These are phyloP conservation scores for Amylocarpus encephaloides DNA, from an alignment of 2,329 filamentous ascomycete genomes.

Conservation along the genomic window DNA sequence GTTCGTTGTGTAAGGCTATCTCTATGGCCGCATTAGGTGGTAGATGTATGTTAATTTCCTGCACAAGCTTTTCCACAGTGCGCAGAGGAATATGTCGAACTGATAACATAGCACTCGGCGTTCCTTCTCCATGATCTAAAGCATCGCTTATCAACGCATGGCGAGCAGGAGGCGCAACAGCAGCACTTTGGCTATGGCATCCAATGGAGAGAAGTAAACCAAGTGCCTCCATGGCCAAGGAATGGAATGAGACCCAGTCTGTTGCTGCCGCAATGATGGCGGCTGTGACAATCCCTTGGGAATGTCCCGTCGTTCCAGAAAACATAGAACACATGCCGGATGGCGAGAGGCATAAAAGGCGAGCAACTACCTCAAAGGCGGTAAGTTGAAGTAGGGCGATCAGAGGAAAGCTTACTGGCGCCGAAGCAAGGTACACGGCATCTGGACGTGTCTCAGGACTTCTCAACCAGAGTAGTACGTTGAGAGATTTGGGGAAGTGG, in stretches of 20 bases:
- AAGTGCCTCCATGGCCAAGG: slow-evolving; percentile 68
- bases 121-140: too few species aligned
- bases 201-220: slow-evolving; percentile 97
- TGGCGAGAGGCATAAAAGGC: slow-evolving; percentile 74
- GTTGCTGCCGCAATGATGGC: slow-evolving; percentile 84
- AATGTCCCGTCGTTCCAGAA: slow-evolving; percentile 84
- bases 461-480: too few species aligned
- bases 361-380: too few species aligned
- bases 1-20: slow-evolving; percentile 9
- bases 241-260: slow-evolving; percentile 83
- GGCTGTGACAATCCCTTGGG: slow-evolving; percentile 88
- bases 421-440: slow-evolving; percentile 82
- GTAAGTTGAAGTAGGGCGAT: slow-evolving; percentile 90
- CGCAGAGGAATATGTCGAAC: too few species aligned
- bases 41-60: slow-evolving; percentile 89
- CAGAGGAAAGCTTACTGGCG: slow-evolving; percentile 86
- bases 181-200: slow-evolving; percentile 85
- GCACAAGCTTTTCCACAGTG: slow-evolving; percentile 92
- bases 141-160: too few species aligned
- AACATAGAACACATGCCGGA: slow-evolving; percentile 76
- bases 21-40: neutral
- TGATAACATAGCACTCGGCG: too few species aligned
- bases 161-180: too few species aligned
- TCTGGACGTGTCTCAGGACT: slow-evolving; percentile 85
- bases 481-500: too few species aligned